These are phyloP conservation scores for Trichoderma sp. DNA, from an alignment of 2,329 filamentous ascomycete species.

Conservation along the genomic window DNA sequence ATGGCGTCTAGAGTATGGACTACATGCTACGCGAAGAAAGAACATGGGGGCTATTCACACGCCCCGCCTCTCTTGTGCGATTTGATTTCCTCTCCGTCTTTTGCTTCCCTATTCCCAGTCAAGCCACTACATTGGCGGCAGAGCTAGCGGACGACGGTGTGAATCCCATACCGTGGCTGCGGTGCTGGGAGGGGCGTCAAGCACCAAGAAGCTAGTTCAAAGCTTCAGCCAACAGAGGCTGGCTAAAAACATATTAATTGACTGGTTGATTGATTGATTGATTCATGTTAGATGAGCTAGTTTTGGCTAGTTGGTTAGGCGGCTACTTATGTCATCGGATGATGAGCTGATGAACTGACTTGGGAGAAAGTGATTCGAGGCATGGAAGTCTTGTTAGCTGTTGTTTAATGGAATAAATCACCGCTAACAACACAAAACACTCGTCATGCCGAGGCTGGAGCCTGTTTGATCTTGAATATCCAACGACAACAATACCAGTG, in stretches of 20 bases:
- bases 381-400: neutral
- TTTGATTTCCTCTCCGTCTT: neutral
- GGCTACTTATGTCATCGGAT: neutral
- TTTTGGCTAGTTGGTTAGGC: neutral
- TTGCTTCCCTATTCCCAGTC: neutral
- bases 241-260: neutral
- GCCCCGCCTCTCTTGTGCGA: neutral
- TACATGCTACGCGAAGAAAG: neutral
- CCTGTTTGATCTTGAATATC: neutral
- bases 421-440: neutral
- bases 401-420: neutral
- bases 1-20: neutral
- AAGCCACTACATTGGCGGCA: constrained; percentile 18
- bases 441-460: neutral
- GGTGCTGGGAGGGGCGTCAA: constrained; percentile 24
- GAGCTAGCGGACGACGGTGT: constrained; percentile 5
- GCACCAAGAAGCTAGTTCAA: neutral
- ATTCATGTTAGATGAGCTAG: neutral
- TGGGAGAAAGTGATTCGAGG: neutral
- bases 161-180: constrained; percentile 16
- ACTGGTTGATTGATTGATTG: neutral
- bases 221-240: neutral
- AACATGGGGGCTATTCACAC: neutral
- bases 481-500: neutral
- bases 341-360: neutral